Conservation (phyloP, 1,284 basidiomycete genomes). For the Lignosus rhinocerotis region DNA sequence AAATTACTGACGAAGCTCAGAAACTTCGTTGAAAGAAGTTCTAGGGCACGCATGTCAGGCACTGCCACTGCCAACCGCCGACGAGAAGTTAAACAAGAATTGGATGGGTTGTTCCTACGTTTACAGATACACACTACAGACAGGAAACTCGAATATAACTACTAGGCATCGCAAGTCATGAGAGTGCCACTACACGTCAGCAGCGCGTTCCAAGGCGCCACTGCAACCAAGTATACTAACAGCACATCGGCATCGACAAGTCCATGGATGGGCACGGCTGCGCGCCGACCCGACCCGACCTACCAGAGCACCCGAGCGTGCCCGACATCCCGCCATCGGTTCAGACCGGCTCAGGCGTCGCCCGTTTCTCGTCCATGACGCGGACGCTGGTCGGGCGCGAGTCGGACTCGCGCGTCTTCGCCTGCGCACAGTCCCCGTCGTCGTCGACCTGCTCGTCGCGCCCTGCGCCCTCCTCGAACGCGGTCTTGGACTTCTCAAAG, state of each 20-base stretch:
- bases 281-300: too few species aligned
- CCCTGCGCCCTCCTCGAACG: constrained; percentile 70
- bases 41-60: too few species aligned
- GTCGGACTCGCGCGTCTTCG: constrained; percentile 2
- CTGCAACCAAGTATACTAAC: background rate
- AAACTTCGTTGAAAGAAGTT: too few species aligned
- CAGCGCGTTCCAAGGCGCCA: too few species aligned
- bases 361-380: constrained; percentile 22
- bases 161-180: background rate
- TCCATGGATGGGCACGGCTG: too few species aligned
- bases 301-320: too few species aligned
- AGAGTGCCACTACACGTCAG: background rate
- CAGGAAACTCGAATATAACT: background rate
- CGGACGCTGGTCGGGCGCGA: constrained; percentile 22
- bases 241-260: background rate
- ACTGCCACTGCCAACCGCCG: too few species aligned
- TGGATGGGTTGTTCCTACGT: too few species aligned
- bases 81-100: too few species aligned
- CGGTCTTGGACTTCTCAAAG: constrained; percentile 82
- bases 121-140: background rate
- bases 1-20: too few species aligned
- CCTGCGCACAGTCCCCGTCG: background rate
- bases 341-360: constrained; percentile 20
- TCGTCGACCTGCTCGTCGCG: constrained; percentile 25
- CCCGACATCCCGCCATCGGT: too few species aligned